A percentile compares a stretch with the other conserved stretches of the same genome.
phyloP scores from a whole-genome alignment of 805 yeast genomes.

The Pichia gijzeniarum region DNA sequence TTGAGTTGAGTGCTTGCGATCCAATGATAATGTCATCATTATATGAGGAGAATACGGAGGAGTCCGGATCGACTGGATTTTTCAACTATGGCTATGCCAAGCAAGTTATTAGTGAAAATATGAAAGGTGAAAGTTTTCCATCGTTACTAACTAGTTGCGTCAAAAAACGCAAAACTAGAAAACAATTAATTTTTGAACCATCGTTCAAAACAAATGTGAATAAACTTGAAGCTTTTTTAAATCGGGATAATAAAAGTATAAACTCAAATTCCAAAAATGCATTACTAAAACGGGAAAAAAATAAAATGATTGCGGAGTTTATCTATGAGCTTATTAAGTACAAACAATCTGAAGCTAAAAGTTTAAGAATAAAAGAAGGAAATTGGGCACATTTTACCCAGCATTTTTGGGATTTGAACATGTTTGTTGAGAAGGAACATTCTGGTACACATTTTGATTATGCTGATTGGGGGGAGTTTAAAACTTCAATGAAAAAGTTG shows the following conservation, averaged over 20 bases:
- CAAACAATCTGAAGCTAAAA: constrained; percentile 18
- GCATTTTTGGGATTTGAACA: constrained; percentile 11
- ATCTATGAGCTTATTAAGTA: constrained; percentile 21
- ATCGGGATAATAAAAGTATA: constrained; percentile 21
- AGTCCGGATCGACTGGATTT: constrained; percentile 5
- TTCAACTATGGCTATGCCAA: constrained; percentile 11
- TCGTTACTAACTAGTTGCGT: constrained; percentile 9
- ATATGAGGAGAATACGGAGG: constrained; percentile 9
- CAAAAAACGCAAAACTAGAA: constrained; percentile 16
- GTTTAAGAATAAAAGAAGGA: constrained; percentile 20
- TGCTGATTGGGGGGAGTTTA: constrained; percentile 16
- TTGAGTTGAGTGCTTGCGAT: constrained; percentile 8
- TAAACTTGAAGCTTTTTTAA: constrained; percentile 19
- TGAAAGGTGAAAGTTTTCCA: constrained; percentile 1
- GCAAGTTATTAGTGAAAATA: constrained; percentile 5
- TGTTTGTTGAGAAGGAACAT: constrained; percentile 12
- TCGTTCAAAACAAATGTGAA: constrained; percentile 18
- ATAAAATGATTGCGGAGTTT: constrained; percentile 24
- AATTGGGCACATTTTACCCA: constrained; percentile 21
- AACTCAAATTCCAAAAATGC: constrained; percentile 23
- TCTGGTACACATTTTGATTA: background rate
- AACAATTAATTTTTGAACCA: constrained; percentile 13
- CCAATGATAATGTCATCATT: constrained; percentile 3
- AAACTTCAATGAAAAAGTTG: constrained; percentile 11
- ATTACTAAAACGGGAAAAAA: constrained; percentile 20